phyloP scores from a whole-genome alignment of 179 eudicot species.

The Monotropa hypopitys region DNA sequence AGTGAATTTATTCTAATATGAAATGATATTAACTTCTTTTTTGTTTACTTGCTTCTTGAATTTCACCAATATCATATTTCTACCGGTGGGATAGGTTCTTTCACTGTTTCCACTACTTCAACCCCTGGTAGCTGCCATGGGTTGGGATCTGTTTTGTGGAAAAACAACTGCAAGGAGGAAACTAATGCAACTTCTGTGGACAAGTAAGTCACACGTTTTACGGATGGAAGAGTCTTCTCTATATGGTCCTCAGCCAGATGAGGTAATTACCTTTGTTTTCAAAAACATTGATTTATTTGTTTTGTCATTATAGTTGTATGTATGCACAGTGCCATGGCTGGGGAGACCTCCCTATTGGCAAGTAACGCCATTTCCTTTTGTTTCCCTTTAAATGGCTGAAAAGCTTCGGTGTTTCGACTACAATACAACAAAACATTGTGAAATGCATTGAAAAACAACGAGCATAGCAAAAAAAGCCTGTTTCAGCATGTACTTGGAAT shows the following conservation, averaged over 20 bases:
- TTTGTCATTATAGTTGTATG: background rate
- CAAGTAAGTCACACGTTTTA: constrained; percentile 66
- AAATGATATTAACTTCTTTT: background rate
- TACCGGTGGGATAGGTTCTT: constrained; percentile 42
- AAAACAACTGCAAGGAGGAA: constrained; percentile 67
- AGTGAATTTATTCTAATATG: background rate
- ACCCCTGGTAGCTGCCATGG: constrained; percentile 89
- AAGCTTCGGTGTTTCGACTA: background rate
- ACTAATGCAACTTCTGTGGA: constrained; percentile 84
- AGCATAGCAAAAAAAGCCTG: background rate
- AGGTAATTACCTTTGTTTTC: constrained; percentile 36
- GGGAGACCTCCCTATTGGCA: background rate
- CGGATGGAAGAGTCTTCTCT: constrained; percentile 61
- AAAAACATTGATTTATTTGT: background rate
- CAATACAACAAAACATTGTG: background rate
- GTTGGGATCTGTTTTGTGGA: constrained; percentile 90
- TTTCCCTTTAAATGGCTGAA: background rate
- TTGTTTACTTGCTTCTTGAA: background rate
- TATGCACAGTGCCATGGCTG: background rate
- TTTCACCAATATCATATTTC: constrained; percentile 10
- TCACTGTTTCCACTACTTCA: constrained; percentile 82
- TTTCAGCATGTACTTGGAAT: background rate
- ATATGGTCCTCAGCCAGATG: constrained; percentile 55
- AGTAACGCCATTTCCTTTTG: background rate
- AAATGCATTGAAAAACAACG: background rate